Conservation (phyloP, 345 rosid species). For the Aegle marmelos region DNA sequence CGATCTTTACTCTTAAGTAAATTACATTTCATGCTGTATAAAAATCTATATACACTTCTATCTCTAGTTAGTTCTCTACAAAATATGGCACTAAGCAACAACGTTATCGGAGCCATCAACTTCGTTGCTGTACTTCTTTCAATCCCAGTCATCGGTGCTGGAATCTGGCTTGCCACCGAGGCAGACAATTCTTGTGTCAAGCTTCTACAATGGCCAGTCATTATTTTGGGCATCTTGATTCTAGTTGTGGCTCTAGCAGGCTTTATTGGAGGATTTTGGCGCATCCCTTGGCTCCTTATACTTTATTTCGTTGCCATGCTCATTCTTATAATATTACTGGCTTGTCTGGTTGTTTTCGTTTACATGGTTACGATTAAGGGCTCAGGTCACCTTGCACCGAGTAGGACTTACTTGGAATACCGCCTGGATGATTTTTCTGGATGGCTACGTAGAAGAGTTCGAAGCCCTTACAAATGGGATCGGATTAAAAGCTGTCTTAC, state of each 20-base stretch:
- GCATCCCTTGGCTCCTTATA: slow-evolving; percentile 76
- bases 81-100: slow-evolving; percentile 76
- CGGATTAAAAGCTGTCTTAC: slow-evolving; percentile 64
- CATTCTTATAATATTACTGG: slow-evolving; percentile 58
- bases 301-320: slow-evolving; percentile 75
- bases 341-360: slow-evolving; percentile 61
- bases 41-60: not conserved
- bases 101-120: slow-evolving; percentile 82
- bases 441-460: slow-evolving; percentile 72
- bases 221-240: slow-evolving; percentile 68
- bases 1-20: not conserved
- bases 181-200: slow-evolving; percentile 83
- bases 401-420: slow-evolving; percentile 77
- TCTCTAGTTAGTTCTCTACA: not conserved
- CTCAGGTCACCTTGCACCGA: slow-evolving; percentile 73
- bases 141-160: slow-evolving; percentile 76
- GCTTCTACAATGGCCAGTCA: slow-evolving; percentile 90
- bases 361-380: slow-evolving; percentile 78
- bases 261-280: slow-evolving; percentile 84
- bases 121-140: slow-evolving; percentile 84
- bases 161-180: slow-evolving; percentile 79
- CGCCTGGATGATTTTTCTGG: slow-evolving; percentile 70
- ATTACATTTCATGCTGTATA: not conserved
- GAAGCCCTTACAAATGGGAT: slow-evolving; percentile 79
- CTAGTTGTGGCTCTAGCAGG: slow-evolving; percentile 68